A percentile compares a stretch with the other conserved stretches of the same genome.
Evolutionary conservation across 495 filamentous ascomycete species (phyloP).

Genomic region (Sordaria brevicollis): DNA sequence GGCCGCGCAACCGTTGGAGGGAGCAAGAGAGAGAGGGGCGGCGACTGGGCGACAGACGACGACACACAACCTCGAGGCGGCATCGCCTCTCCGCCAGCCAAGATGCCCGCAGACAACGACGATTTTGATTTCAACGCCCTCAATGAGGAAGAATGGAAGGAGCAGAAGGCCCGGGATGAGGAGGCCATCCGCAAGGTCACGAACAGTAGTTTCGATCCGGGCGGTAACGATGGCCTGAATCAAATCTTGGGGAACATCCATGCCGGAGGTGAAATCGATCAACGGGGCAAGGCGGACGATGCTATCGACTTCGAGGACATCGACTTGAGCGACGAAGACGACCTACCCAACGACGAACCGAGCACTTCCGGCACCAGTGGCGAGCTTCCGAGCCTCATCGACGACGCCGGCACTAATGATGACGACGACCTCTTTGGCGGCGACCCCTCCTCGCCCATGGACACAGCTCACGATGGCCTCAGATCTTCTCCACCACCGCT

Average conservation of each 20-base stretch:
- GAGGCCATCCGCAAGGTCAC: conserved; percentile 10
- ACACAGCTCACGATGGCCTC: conserved; percentile 18
- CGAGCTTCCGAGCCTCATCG: conserved; percentile 36
- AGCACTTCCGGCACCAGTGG: conserved; percentile 19
- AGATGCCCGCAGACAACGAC: conserved; percentile 14
- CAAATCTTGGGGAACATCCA: conserved; percentile 15
- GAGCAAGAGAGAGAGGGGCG: conserved; percentile 6
- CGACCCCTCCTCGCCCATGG: conserved; percentile 25
- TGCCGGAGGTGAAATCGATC: conserved; percentile 20
- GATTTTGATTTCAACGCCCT: conserved; percentile 10
- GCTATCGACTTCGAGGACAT: conserved; percentile 78
- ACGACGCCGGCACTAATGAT: conserved; percentile 37
- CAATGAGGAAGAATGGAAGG: conserved; percentile 17
- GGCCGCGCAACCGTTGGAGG: conserved; percentile 13
- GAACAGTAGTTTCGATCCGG: conserved; percentile 4
- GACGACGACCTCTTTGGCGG: conserved; percentile 44
- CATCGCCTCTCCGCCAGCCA: not conserved
- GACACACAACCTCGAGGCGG: not conserved
- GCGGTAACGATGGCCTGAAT: conserved; percentile 1
- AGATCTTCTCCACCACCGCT: conserved; percentile 25
- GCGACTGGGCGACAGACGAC: conserved; percentile 1
- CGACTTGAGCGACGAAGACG: conserved; percentile 59
- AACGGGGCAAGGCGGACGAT: conserved; percentile 32
- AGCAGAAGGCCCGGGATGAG: conserved; percentile 18
- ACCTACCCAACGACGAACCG: conserved; percentile 37